Conservation (phyloP, 2,329 filamentous ascomycete genomes). For the Pseudocercospora musae region DNA sequence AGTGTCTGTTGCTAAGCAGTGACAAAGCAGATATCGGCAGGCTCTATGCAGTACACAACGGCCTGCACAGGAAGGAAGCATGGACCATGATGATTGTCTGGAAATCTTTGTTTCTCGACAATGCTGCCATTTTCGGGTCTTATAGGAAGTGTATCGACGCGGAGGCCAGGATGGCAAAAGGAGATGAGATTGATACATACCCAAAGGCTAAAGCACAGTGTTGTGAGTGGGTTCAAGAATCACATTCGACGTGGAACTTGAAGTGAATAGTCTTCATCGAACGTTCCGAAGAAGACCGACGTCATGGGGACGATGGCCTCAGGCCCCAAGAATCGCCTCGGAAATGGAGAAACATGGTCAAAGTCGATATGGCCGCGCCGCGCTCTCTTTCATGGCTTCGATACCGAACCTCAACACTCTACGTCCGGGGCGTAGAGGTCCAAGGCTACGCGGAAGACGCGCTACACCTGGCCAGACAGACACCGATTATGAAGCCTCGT, state of each 20-base stretch:
- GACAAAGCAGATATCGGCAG: slow-evolving; percentile 5
- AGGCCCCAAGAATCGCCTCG: background rate
- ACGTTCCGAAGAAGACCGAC: too few species aligned
- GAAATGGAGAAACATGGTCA: background rate
- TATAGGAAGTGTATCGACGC: too few species aligned
- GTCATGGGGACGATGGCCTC: too few species aligned
- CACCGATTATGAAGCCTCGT: slow-evolving; percentile 37
- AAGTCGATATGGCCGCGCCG: background rate
- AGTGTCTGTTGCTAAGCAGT: slow-evolving; percentile 8
- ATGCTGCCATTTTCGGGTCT: too few species aligned
- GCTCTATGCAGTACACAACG: background rate
- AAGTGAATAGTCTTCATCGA: too few species aligned
- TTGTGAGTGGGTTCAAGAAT: too few species aligned
- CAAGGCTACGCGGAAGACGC: slow-evolving; percentile 49
- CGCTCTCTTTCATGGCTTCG: slow-evolving; percentile 27
- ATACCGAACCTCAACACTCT: slow-evolving; percentile 76
- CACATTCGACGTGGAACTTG: too few species aligned
- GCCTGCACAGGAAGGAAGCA: background rate
- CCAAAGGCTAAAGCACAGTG: too few species aligned
- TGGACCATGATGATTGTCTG: background rate
- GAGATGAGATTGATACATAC: too few species aligned
- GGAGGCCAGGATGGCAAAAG: too few species aligned
- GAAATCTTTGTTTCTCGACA: too few species aligned
- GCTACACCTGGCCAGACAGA: slow-evolving; percentile 39
- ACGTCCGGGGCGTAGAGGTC: slow-evolving; percentile 47